phyloP scores from a whole-genome alignment of 169 alveolate genomes.

The Plasmodium chabaudi region DNA sequence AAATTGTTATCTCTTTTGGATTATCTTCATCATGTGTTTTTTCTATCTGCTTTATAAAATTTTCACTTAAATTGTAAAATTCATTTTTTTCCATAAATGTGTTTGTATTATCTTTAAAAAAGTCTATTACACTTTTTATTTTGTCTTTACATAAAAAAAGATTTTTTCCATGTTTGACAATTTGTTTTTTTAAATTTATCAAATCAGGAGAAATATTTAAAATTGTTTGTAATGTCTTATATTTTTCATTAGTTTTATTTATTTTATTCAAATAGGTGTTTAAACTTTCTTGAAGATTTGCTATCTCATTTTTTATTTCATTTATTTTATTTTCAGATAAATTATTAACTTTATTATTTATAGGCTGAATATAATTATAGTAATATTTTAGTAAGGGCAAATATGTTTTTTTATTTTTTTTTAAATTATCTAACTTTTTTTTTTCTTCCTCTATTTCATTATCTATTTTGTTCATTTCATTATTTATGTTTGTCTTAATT shows the following conservation, averaged over 20 bases:
- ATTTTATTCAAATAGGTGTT: slow-evolving; percentile 11
- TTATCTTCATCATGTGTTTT: no score
- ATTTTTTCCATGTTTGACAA: not conserved
- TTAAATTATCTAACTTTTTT: slow-evolving; percentile 4
- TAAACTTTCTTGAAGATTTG: slow-evolving; percentile 12
- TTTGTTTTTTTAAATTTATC: slow-evolving; percentile 5
- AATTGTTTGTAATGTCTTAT: not conserved
- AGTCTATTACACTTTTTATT: not conserved
- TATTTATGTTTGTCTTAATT: not conserved
- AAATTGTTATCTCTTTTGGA: no score
- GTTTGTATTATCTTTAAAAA: not conserved
- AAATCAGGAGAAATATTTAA: slow-evolving; percentile 8
- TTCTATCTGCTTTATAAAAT: no score
- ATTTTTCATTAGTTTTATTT: slow-evolving; percentile 17
- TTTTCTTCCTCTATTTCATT: slow-evolving; percentile 18
- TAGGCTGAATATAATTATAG: slow-evolving; percentile 17
- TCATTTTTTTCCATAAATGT: no score
- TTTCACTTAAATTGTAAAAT: no score
- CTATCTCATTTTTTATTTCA: not conserved
- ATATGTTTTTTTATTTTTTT: slow-evolving; percentile 15
- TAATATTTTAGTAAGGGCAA: not conserved
- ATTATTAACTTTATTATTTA: not conserved
- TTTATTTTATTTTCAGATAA: not conserved
- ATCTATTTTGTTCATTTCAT: not conserved
- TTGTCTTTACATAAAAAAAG: not conserved